Conservation (phyloP, 108 stramenopile species). For the Mediolabrus comicus region DNA sequence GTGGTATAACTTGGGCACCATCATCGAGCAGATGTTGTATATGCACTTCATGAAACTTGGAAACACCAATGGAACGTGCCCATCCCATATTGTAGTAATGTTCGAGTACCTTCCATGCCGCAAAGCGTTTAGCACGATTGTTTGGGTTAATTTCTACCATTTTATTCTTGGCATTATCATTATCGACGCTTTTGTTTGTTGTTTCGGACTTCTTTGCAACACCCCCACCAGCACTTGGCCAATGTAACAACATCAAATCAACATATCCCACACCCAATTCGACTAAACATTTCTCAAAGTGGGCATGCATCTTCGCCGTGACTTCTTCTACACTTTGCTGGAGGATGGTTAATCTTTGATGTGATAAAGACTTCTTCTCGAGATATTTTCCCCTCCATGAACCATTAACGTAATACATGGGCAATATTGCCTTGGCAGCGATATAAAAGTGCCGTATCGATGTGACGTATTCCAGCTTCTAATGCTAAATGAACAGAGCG, state of each 20-base stretch:
- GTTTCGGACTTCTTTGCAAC: neutral
- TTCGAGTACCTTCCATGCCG: constrained; percentile 46
- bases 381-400: constrained; percentile 5
- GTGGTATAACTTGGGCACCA: constrained; percentile 15
- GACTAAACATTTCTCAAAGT: constrained; percentile 24
- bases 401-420: constrained; percentile 25
- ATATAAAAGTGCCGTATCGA: constrained; percentile 42
- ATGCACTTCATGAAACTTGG: constrained; percentile 37
- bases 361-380: constrained; percentile 39
- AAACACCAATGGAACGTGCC: constrained; percentile 42
- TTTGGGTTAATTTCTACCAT: neutral
- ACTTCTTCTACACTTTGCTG: constrained; percentile 23
- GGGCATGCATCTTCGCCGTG: neutral
- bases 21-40: constrained; percentile 32
- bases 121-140: constrained; percentile 25
- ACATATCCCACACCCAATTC: constrained; percentile 43
- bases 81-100: constrained; percentile 34
- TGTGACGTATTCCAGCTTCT: constrained; percentile 16
- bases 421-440: constrained; percentile 20
- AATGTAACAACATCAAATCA: constrained; percentile 40
- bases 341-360: constrained; percentile 31
- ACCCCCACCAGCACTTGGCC: constrained; percentile 21
- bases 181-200: too few species aligned
- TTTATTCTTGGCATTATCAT: neutral
- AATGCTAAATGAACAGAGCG: constrained; percentile 28